A percentile compares a stretch with the other conserved stretches of the same genome.
These are phyloP conservation scores for Halophytophthora polymorphica DNA, from an alignment of 352 stramenopile genomes.

Conservation along the genomic window DNA sequence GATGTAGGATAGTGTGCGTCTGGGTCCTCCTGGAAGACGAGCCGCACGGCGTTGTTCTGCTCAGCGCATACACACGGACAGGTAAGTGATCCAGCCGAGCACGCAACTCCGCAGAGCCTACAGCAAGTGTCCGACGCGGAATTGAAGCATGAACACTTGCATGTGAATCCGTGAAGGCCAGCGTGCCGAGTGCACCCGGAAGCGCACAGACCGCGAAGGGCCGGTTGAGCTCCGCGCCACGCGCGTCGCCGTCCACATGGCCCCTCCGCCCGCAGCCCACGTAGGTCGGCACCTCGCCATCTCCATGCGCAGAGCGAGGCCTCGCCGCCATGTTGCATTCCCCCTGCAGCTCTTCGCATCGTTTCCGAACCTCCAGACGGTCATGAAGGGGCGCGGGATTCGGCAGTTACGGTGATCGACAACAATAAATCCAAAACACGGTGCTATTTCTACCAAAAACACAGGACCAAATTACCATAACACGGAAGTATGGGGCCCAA, in stretches of 20 bases:
- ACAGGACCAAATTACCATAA: too few species aligned
- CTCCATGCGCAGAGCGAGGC: not conserved
- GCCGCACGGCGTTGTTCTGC: conserved; percentile 43
- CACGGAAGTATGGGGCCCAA: too few species aligned
- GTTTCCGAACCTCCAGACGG: not conserved
- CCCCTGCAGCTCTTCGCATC: not conserved
- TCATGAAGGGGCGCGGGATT: not conserved
- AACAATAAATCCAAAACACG: not conserved
- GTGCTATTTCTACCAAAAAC: not conserved
- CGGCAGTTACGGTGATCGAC: too few species aligned
- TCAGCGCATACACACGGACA: not conserved
- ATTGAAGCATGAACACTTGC: conserved; percentile 5
- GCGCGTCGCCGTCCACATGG: conserved; percentile 25
- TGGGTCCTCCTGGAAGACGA: conserved; percentile 15
- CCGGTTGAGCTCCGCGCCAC: conserved; percentile 29
- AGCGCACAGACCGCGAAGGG: conserved; percentile 35
- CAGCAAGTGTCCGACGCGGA: not conserved
- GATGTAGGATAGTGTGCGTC: not conserved
- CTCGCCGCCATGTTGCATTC: not conserved
- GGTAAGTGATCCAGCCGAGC: too few species aligned
- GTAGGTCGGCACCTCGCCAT: not conserved
- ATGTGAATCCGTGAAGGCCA: conserved; percentile 38
- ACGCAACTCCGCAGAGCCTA: not conserved
- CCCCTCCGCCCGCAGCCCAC: conserved; percentile 26
- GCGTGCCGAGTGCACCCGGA: conserved; percentile 8